Evolutionary conservation across 2,329 filamentous ascomycete species (phyloP).

Genomic region (Basipetospora chlamydospora): DNA sequence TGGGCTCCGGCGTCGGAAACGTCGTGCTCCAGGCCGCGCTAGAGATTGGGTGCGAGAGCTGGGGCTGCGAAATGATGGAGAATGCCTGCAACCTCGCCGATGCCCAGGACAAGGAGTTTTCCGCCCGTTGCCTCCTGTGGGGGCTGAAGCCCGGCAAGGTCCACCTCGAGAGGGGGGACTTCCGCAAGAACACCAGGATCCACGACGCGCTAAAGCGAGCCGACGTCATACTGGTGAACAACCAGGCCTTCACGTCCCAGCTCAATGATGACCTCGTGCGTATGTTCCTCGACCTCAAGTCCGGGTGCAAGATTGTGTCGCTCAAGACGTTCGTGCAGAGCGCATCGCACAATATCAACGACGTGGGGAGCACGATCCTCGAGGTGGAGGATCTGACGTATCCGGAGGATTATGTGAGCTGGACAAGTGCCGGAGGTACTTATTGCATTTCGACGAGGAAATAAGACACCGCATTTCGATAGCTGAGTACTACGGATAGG

Average conservation of each 20-base stretch:
- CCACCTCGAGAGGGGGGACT: constrained; percentile 71
- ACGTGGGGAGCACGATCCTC: constrained; percentile 70
- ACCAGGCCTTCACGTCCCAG: constrained; percentile 83
- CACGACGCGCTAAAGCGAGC: constrained; percentile 62
- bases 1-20: constrained; percentile 92
- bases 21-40: constrained; percentile 88
- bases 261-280: constrained; percentile 75
- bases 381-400: constrained; percentile 52
- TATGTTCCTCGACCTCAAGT: constrained; percentile 87
- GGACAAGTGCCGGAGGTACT: constrained; percentile 69
- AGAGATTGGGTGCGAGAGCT: constrained; percentile 85
- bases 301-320: constrained; percentile 79
- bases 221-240: constrained; percentile 95
- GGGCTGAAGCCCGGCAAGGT: constrained; percentile 67
- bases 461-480: too few species aligned
- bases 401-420: constrained; percentile 68
- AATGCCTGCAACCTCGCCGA: constrained; percentile 75
- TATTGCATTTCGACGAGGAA: constrained; percentile 86
- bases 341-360: constrained; percentile 60
- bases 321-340: constrained; percentile 82
- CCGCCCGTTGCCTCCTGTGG: constrained; percentile 77
- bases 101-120: constrained; percentile 69
- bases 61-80: constrained; percentile 93
- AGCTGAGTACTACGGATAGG: too few species aligned
- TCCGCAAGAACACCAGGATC: constrained; percentile 59